Evolutionary conservation across 345 rosid species (phyloP).

Genomic region (Ailanthus altissimus): DNA sequence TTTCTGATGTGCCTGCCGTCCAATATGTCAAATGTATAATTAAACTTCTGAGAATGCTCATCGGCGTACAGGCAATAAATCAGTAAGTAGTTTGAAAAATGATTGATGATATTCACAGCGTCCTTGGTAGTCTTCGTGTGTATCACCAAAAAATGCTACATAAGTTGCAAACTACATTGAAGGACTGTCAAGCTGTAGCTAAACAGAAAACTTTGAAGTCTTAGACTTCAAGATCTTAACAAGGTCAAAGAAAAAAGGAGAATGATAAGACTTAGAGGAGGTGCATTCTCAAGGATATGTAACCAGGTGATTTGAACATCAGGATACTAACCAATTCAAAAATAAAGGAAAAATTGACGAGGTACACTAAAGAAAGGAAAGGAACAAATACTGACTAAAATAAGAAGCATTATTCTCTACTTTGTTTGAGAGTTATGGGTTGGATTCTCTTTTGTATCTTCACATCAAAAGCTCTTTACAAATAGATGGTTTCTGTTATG

Average conservation of each 20-base stretch:
- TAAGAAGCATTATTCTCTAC: background rate
- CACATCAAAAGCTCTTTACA: background rate
- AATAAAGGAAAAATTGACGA: background rate
- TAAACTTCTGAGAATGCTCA: background rate
- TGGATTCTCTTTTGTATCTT: background rate
- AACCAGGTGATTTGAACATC: background rate
- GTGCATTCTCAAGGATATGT: background rate
- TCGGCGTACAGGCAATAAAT: background rate
- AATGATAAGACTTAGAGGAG: background rate
- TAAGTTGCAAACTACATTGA: background rate
- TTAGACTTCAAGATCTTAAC: background rate
- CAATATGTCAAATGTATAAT: background rate
- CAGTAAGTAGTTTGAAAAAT: background rate
- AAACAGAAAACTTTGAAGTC: background rate
- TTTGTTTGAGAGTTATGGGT: background rate
- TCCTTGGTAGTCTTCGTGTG: constrained; percentile 5
- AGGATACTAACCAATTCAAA: background rate
- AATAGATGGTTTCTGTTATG: background rate
- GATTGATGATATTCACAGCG: background rate
- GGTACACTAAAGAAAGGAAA: background rate
- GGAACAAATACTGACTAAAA: background rate
- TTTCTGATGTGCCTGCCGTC: background rate
- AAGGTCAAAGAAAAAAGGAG: background rate
- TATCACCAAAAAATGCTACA: background rate
- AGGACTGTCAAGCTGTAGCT: background rate